Base-by-base conservation (phyloP, 2,329 filamentous ascomycete species). In the Fusarium luffae region DNA sequence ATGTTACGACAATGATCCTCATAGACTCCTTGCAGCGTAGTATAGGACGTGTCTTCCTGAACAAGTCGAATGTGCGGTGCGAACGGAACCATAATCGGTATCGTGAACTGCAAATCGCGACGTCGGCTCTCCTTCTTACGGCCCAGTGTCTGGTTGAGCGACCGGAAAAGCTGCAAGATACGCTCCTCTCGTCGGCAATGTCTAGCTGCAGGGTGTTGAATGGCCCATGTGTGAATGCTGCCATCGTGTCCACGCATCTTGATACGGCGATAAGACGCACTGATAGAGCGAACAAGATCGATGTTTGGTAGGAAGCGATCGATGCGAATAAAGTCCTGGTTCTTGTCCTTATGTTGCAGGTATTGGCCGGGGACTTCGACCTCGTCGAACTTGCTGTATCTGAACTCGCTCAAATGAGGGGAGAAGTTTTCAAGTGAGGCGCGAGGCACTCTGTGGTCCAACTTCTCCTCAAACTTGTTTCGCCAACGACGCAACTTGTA, bases 281-380 rank as follows among this genome's bases (percentile, higher is more conserved):
- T 94, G 74, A 97, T 93, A 12, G 92, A 93, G 58, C 96, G 91
- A 43, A 99, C 93, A 54, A 98, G 86, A 74, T 99, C 95, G 21
- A 99, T 94, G 70, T 96, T 93, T 12, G 97, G 94, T 74, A 99
- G 82, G 88, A 99, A 99, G 25, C 95, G 92, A 79, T 99, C 97
- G 71, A 99, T 98, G 47, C 94, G 92, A 71, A 99, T 91, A 78
- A 99, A 99, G 79, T 99, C 96, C 75, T 97, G 94, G 79, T 99
- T 99, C 87, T 98, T 99, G 76, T 99, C 97, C 80, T 96, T 97
- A 82, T 98, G 96, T 77, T 97, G 91, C 68, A 98, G 84, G 79
- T 99, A 99, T 78, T 99, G 96, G 1, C 96, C 96, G 5, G 97
- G 97, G 37, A 99, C 90, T 80, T 99, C 96, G 14, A 99, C 95